Base-by-base conservation (phyloP, 2,329 filamentous ascomycete species). In the Arachnomyces sp. region DNA sequence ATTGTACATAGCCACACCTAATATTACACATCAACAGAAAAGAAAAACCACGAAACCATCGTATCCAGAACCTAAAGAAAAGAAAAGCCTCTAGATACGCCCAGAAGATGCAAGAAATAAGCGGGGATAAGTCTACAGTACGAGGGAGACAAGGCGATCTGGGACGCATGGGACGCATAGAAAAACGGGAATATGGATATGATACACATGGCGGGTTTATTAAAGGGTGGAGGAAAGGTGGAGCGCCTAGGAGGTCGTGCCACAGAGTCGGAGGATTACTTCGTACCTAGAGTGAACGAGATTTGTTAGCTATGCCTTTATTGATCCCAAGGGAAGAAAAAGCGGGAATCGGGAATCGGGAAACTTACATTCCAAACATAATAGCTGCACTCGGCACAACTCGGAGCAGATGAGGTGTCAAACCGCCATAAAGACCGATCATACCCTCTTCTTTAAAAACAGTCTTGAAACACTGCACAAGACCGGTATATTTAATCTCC, bases 371-470 rank as follows among this genome's bases (percentile, higher is more conserved):
- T 63, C 87, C 88, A 62, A 95, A 95, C 85, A 94, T 95, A 61
- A 96, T 94, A 51, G 86, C 88, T 6, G 90, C 88, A 52, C 85
- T 92, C 1, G 90, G 90, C 4, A 95, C 89, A 5, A 89, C 89
- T 46, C 89, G 77, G 64, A 95, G 77, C 54, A 96, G 78, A 60
- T 96, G 90, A 34, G 90, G 88, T 11, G 89, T 93, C 55, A 96
- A 72, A 13, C 89, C 89, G 41, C 90, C 89, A 58, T 95, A 96
- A 46, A 96, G 71, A 25, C 83, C 85, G 34, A 81, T 77, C 63
- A 95, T 73, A 35, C 89, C 87, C 62, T 95, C 90, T 56, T 95
- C 87, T 55, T 82, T 84, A 75, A 81, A 90, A 33, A 95, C 83
- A 13, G 87, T 74, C 59, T 79, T 80, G 71, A 95, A 94, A 68